Conservation (phyloP, 108 stramenopile genomes). For the Skeletonema tropicum region DNA sequence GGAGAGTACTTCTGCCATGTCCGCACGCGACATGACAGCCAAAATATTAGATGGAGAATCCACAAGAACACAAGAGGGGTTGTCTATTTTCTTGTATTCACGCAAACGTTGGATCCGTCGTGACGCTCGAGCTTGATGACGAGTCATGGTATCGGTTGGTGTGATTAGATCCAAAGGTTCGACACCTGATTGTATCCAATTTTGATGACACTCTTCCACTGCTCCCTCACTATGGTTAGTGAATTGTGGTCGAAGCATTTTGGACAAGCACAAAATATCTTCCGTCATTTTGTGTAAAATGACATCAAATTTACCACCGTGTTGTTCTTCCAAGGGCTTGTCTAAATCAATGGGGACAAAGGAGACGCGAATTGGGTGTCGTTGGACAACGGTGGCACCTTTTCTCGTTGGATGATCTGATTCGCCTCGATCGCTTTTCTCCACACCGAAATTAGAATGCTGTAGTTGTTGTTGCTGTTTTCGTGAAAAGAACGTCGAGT, state of each 20-base stretch:
- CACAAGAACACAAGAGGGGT: conserved; percentile 74
- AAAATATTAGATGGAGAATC: conserved; percentile 76
- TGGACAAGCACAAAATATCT: conserved; percentile 73
- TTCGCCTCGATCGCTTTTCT: neutral
- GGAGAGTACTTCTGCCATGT: conserved; percentile 69
- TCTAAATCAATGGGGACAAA: conserved; percentile 86
- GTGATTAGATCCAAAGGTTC: conserved; percentile 10
- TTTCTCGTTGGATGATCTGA: neutral
- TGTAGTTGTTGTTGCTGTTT: conserved; percentile 11
- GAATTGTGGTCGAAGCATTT: conserved; percentile 31
- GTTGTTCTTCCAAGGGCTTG: conserved; percentile 79
- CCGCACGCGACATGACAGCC: conserved; percentile 77
- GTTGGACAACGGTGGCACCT: conserved; percentile 1
- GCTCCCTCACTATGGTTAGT: conserved; percentile 1
- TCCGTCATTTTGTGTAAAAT: conserved; percentile 90
- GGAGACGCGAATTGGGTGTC: conserved; percentile 69
- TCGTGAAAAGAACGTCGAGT: conserved; percentile 1
- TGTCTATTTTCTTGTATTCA: conserved; percentile 57
- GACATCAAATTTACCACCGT: conserved; percentile 81
- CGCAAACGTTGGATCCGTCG: conserved; percentile 67
- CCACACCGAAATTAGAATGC: neutral
- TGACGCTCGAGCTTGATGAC: conserved; percentile 49
- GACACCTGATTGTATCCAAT: neutral
- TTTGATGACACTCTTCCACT: neutral
- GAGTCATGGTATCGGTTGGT: conserved; percentile 10